Percentiles rank a stretch among this genome's conserved stretches.
Conservation (phyloP, 371 early-diverging fungal species). For the Syncephalastrum monosporum region DNA sequence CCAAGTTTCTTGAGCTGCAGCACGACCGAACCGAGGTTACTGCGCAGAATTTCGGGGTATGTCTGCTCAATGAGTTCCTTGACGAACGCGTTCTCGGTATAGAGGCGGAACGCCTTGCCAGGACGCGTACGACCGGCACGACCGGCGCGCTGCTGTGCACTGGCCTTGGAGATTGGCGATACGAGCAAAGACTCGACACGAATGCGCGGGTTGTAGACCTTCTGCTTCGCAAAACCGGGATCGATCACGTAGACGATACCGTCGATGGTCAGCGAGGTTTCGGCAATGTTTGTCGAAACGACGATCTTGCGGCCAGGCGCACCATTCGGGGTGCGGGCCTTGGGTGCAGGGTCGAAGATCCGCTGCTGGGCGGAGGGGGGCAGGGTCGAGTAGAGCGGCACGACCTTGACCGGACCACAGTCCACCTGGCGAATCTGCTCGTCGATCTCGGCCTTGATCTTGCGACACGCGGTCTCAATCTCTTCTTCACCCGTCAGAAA, state of each 20-base stretch:
- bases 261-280: constrained; percentile 98
- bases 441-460: constrained; percentile 69
- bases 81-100: constrained; percentile 85
- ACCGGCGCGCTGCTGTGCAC: constrained; percentile 86
- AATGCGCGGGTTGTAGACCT: constrained; percentile 94
- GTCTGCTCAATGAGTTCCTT: constrained; percentile 84
- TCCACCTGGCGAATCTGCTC: constrained; percentile 54
- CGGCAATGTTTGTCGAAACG: constrained; percentile 98
- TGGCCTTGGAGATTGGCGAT: constrained; percentile 75
- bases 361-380: constrained; percentile 91
- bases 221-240: constrained; percentile 98
- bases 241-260: constrained; percentile 99
- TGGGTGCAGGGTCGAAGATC: constrained; percentile 89
- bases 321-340: constrained; percentile 70
- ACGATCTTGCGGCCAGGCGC: constrained; percentile 92
- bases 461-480: constrained; percentile 84
- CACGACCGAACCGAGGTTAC: constrained; percentile 83
- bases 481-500: constrained; percentile 96
- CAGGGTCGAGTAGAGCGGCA: constrained; percentile 91
- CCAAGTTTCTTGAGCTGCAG: constrained; percentile 87
- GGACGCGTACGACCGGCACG: constrained; percentile 90
- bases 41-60: constrained; percentile 88
- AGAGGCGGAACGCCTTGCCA: constrained; percentile 95
- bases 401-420: constrained; percentile 74
- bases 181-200: constrained; percentile 80